A percentile compares a stretch with the other conserved stretches of the same genome.
Evolutionary conservation across 176 grass and related monocot species (phyloP).

Genomic region (Stipa capillata): DNA sequence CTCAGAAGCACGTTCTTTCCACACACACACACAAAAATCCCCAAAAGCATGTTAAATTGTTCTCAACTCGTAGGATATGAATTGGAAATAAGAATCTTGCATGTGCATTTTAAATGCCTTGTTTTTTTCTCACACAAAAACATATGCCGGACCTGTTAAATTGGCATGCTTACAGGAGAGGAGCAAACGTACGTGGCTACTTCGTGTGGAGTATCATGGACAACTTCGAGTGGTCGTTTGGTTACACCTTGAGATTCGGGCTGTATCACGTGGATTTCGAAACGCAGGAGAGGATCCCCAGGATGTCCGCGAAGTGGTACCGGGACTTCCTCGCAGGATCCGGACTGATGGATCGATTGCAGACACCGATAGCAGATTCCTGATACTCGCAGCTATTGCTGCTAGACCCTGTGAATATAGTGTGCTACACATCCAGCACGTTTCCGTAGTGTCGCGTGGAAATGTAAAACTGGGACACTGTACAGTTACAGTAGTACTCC

Average conservation of each 20-base stretch:
- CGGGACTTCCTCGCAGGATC: conserved; percentile 25
- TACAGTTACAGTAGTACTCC: background rate
- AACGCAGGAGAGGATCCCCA: conserved; percentile 37
- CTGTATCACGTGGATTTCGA: conserved; percentile 45
- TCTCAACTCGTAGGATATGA: background rate
- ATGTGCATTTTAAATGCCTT: background rate
- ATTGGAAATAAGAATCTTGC: background rate
- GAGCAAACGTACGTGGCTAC: conserved; percentile 56
- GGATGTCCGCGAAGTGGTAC: conserved; percentile 47
- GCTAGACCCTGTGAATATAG: background rate
- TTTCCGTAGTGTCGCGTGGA: background rate
- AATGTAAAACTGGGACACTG: background rate
- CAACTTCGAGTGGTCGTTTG: conserved; percentile 60
- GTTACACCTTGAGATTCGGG: conserved; percentile 31
- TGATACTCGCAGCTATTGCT: background rate
- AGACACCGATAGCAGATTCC: background rate
- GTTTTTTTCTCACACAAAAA: background rate
- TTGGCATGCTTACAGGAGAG: conserved; percentile 25
- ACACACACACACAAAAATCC: no score
- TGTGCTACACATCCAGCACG: background rate
- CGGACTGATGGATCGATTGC: background rate
- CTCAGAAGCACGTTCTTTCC: no score
- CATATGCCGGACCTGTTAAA: no score
- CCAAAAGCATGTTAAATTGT: no score
- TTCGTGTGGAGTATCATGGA: conserved; percentile 53